Evolutionary conservation across 345 rosid genomes (phyloP).

Genomic region (Bruguiera sexangula): DNA sequence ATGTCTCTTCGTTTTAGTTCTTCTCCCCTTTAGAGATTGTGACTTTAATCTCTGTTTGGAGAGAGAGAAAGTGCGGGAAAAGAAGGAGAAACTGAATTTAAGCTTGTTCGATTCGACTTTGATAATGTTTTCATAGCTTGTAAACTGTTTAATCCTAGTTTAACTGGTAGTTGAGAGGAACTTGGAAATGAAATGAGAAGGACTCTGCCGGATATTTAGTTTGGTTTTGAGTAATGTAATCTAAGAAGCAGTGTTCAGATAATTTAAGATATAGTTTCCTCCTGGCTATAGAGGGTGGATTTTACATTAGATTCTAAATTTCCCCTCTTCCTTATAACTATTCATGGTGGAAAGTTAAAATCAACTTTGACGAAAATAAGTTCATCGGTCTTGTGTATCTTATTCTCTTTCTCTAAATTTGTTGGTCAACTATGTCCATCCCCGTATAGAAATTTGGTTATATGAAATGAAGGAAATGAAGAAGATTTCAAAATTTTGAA

Average conservation of each 20-base stretch:
- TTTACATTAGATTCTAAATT: no score
- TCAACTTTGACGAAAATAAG: no score
- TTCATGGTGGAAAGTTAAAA: no score
- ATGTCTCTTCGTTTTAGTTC: not conserved
- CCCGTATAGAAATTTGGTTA: no score
- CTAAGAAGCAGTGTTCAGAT: not conserved
- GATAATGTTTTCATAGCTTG: no score
- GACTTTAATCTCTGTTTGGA: not conserved
- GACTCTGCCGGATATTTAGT: conserved; percentile 17
- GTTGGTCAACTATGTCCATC: not conserved
- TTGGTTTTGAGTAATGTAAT: conserved; percentile 1
- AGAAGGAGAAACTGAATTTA: not conserved
- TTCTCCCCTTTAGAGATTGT: not conserved
- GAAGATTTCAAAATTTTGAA: not conserved
- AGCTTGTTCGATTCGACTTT: not conserved
- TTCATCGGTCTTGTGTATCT: no score
- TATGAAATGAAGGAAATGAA: not conserved
- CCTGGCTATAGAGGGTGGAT: no score
- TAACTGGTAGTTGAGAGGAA: conserved; percentile 14
- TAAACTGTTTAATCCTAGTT: not conserved
- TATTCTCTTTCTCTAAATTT: not conserved
- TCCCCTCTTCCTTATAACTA: no score
- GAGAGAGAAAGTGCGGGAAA: conserved; percentile 1
- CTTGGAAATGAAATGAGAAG: no score
- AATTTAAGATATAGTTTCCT: not conserved